A percentile compares a stretch with the other conserved stretches of the same genome.
phyloP scores from a whole-genome alignment of 2,329 filamentous ascomycete genomes.

The Aspergillus clavatus region DNA sequence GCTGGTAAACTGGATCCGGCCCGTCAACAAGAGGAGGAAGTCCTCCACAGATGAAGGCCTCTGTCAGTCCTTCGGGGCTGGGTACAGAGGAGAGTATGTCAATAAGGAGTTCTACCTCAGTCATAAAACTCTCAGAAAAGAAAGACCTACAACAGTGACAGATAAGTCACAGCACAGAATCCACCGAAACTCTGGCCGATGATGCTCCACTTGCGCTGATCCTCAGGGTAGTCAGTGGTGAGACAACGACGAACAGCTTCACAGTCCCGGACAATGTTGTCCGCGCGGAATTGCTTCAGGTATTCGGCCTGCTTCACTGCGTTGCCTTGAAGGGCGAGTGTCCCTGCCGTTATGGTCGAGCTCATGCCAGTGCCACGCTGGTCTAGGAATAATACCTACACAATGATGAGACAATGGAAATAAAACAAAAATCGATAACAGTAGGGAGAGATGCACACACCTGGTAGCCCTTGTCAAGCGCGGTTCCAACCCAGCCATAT shows the following conservation, averaged over 20 bases:
- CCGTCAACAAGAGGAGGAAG: constrained; percentile 69
- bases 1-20: constrained; percentile 70
- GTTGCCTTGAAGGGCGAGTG: constrained; percentile 61
- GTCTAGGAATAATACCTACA: constrained; percentile 68
- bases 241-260: constrained; percentile 77
- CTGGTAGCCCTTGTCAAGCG: constrained; percentile 78
- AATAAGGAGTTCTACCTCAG: neutral
- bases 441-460: constrained; percentile 33
- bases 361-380: constrained; percentile 86
- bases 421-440: too few relatives aligned
- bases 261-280: constrained; percentile 83
- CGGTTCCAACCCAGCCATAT: constrained; percentile 62
- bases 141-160: constrained; percentile 60
- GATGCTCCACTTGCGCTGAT: constrained; percentile 74
- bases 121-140: too few relatives aligned
- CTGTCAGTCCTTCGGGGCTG: constrained; percentile 68
- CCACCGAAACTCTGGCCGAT: constrained; percentile 92
- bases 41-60: constrained; percentile 81
- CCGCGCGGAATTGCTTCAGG: constrained; percentile 78
- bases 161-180: constrained; percentile 77
- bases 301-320: constrained; percentile 69
- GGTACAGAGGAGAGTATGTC: neutral
- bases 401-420: neutral
- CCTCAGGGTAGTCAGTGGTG: constrained; percentile 62
- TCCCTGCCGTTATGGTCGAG: constrained; percentile 69